Evolutionary conservation across 1,284 basidiomycete species (phyloP), one percentile per base, ranked within the genome.

Genomic region (Xerocomus tenax): DNA sequence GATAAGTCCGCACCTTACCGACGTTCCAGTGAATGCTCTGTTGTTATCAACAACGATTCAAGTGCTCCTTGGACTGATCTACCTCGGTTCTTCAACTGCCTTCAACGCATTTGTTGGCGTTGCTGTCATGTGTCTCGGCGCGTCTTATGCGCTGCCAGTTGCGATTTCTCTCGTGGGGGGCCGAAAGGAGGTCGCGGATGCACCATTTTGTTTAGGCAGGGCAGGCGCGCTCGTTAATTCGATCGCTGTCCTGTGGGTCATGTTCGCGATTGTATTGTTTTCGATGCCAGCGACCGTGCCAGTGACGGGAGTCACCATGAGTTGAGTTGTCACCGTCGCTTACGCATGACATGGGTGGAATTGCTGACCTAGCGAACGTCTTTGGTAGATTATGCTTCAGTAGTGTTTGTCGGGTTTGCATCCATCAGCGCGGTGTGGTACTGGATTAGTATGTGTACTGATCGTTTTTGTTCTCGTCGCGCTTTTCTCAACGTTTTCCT

Each of bases 331-430:
- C 2, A 10, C 8, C n/a, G n/a, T 2, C 8, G n/a, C 15, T 6
- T 29, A 23, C 10, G 25, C 13, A 12, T n/a, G n/a, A 15, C 10
- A 10, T 9, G 23, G 13, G n/a, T 9, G 23, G 4, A 7, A 26
- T 32, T 3, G n/a, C 48, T 58, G 39, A 58, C 30, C 6, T 10
- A 7, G 21, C 32, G 30, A 15, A 18, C 5, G 19, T 34, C 15
- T 18, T 26, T 23, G 39, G 15, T 51, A 80, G 78, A 79, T 63
- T 80, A 78, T 55, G 79, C 74, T 8, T 79, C 78, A 16, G 78
- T 78, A 7, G 79, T 82, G 18, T 82, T 81, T 51, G 73, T 81
- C 32, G 79, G 76, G 1, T 81, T 82, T 55, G 75, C 66, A 3
- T 56, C 63, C 10, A 71, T 82, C 36, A 78, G 77, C 43, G 73